Percentiles rank a stretch among this genome's conserved stretches.
Conservation (phyloP, 352 stramenopile species). For the Phytophthora meadii region DNA sequence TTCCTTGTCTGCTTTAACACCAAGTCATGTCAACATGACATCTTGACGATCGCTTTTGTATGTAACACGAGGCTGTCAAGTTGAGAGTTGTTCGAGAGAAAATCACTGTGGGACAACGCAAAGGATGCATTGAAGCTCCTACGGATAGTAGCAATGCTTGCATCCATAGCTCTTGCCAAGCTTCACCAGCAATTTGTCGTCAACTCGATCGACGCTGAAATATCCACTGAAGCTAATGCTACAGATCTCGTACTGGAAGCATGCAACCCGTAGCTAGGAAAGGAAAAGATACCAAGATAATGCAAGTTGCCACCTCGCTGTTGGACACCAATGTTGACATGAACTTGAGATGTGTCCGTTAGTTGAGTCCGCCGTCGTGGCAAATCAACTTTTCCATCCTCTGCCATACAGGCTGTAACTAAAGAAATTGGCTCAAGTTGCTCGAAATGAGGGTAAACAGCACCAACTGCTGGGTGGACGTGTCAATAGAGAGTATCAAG, state of each 20-base stretch:
- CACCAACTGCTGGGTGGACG: slow-evolving; percentile 31
- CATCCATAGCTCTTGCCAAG: neutral
- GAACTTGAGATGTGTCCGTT: slow-evolving; percentile 15
- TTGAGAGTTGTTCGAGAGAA: slow-evolving; percentile 4
- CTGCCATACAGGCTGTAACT: slow-evolving; percentile 13
- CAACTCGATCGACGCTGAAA: slow-evolving; percentile 2
- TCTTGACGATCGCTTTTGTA: slow-evolving; percentile 26
- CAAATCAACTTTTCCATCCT: slow-evolving; percentile 19
- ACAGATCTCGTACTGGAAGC: slow-evolving; percentile 26
- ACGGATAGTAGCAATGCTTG: neutral
- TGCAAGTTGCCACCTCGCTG: slow-evolving; percentile 6
- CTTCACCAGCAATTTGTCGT: slow-evolving; percentile 1
- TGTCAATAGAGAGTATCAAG: slow-evolving; percentile 25
- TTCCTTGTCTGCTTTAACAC: slow-evolving; percentile 3
- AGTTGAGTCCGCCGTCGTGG: slow-evolving; percentile 27
- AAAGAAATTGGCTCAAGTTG: slow-evolving; percentile 8
- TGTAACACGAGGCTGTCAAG: slow-evolving; percentile 10
- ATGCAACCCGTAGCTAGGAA: slow-evolving; percentile 17
- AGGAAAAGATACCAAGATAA: neutral
- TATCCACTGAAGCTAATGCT: slow-evolving; percentile 18
- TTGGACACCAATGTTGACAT: slow-evolving; percentile 2
- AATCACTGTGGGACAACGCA: slow-evolving; percentile 17
- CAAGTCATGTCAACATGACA: slow-evolving; percentile 9
- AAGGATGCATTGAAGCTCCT: slow-evolving; percentile 11
- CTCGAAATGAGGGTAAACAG: neutral